These are phyloP conservation scores for Ochromonas danica DNA, from an alignment of 108 stramenopile species.

Conservation along the genomic window DNA sequence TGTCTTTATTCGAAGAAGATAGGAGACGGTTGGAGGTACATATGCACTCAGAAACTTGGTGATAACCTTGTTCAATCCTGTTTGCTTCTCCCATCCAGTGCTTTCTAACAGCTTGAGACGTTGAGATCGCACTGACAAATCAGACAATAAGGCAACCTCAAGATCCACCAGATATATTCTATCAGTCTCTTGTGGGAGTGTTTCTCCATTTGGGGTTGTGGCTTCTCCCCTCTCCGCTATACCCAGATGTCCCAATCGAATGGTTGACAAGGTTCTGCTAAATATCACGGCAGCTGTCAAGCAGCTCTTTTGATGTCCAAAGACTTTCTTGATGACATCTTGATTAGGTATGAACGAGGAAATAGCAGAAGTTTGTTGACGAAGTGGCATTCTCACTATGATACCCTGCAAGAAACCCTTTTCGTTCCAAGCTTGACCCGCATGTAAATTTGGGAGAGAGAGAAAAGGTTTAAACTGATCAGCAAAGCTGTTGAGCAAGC, in stretches of 20 bases:
- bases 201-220: too few relatives aligned
- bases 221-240: too few relatives aligned
- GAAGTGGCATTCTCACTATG: not conserved
- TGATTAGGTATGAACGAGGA: not conserved
- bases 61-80: not conserved
- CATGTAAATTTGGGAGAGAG: not conserved
- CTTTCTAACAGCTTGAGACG: not conserved
- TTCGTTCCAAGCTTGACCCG: not conserved
- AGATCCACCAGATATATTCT: not conserved
- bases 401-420: not conserved
- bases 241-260: not conserved
- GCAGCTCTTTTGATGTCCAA: slow-evolving; percentile 1
- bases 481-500: slow-evolving; percentile 27
- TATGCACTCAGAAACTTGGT: not conserved
- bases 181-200: too few relatives aligned
- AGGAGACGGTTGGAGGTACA: not conserved
- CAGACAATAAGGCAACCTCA: not conserved
- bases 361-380: not conserved
- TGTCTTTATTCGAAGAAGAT: not conserved
- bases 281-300: not conserved
- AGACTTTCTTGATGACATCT: not conserved
- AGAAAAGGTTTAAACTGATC: slow-evolving; percentile 38
- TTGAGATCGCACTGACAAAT: not conserved
- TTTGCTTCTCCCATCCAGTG: not conserved
- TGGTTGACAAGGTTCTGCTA: not conserved